Base-by-base conservation (phyloP, 257 asterid genomes). In the Lavandula angustifolia region DNA sequence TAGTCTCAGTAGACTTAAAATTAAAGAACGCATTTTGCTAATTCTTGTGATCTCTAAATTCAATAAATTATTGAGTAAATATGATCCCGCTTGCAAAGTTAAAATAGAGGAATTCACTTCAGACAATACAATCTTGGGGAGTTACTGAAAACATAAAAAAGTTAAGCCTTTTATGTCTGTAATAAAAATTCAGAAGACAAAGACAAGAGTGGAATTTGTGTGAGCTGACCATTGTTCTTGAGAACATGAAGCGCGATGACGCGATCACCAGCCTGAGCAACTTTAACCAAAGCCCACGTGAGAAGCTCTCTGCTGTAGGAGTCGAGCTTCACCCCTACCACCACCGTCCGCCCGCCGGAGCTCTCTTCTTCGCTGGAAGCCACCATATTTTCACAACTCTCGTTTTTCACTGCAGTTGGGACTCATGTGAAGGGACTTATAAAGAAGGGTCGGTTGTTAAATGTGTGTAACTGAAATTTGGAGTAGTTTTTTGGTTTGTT, bases 201-300 rank as follows among this genome's bases (percentile, higher is more conserved):
- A 6, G 9, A 33, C 29, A 11, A 27, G 44, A 8, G 1, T 3
- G 5, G 48, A 42, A 42, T 11, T 42, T 10, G n/a, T 38, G 17
- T 9, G 29, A 3, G 3, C 38, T 17, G 33, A 89, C 99, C 97
- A 71, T 84, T 86, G 69, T 66, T 84, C 70, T 73, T 43, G 55
- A 90, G 88, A 56, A 94, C 96, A 70, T 94, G 97, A 74, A 94
- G 90, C 4, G 97, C 99, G 79, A 94, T 52, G 71, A 94, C 94
- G 17, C 73, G 86, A 83, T 94, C 97, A 70, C 99, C 99, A 27
- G 96, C 70, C 69, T 81, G 89, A 72, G 96, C 96, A 41, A 90
- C 88, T 66, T 94, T 94, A 29, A 94, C 97, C 42, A 94, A 78
- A 69, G 97, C 94, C 99, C 99, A 94, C 64, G 99, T 94, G 48